phyloP scores from a whole-genome alignment of 768 basidiomycete genomes.

The Obba rivulosa region DNA sequence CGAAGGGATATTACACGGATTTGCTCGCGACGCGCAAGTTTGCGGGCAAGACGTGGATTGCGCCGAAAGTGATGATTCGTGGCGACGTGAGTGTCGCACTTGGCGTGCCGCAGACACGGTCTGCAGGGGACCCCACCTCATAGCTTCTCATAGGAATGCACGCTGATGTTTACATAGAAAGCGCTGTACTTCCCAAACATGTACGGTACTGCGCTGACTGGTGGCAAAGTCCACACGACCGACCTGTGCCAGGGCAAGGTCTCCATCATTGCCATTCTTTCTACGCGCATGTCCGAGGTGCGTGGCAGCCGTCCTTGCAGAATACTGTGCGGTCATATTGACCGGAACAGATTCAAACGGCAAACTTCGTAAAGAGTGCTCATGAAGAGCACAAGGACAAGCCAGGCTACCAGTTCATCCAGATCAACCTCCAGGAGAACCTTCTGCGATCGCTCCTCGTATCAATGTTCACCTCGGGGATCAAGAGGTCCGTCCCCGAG shows the following conservation, averaged over 20 bases:
- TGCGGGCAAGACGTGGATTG: constrained; percentile 94
- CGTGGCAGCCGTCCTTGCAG: constrained; percentile 7
- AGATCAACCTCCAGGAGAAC: constrained; percentile 95
- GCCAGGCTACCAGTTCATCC: constrained; percentile 65
- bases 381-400: constrained; percentile 45
- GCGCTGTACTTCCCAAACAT: constrained; percentile 90
- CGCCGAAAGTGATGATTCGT: constrained; percentile 81
- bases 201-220: constrained; percentile 60
- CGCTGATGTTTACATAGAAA: constrained; percentile 47
- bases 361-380: constrained; percentile 61
- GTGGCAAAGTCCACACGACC: constrained; percentile 64
- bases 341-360: constrained; percentile 61
- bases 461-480: constrained; percentile 71
- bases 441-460: constrained; percentile 87
- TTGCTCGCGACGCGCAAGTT: constrained; percentile 71
- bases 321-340: not conserved
- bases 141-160: not conserved
- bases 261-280: constrained; percentile 77
- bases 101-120: not conserved
- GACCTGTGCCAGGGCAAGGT: constrained; percentile 70
- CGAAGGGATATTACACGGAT: constrained; percentile 87
- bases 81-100: constrained; percentile 65
- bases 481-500: constrained; percentile 61
- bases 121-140: too few species aligned
- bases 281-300: constrained; percentile 86